Evolutionary conservation across 1,284 basidiomycete genomes (phyloP), one percentile per base, ranked within the genome.

Genomic region (Rhodotorula sp.): DNA sequence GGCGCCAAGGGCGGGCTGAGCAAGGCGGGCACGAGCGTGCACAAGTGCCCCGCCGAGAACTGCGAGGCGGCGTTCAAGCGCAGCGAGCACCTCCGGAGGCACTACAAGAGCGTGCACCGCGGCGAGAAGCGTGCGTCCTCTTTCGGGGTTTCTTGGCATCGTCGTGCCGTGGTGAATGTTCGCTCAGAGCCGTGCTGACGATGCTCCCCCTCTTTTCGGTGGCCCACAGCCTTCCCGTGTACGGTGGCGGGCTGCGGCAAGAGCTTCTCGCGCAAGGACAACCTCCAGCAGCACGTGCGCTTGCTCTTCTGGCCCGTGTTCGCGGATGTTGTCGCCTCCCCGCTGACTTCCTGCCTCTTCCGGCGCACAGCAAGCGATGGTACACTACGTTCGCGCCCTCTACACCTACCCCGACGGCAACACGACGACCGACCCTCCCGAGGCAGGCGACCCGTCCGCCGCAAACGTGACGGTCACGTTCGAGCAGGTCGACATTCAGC

Each of bases 51-150:
- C 2, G 75, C 73, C 5, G 67, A 64, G 59, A 66, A 67, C 66
- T 77, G 75, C 48, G 55, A n/a, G 7, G 75, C 75, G 16, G 75
- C 75, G 59, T 77, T 77, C 67, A 77, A 75, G 64, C 52, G 75
- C 34, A 67, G 62, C 27, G 75, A 77, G 58, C 75, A 77, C 42
- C 60, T 77, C n/a, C 71, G 74, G 57, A 25, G 75, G 45, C 75
- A 77, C 59, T 77, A 71, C 69, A 71, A 73, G 57, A 65, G 64
- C 46, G 73, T 77, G 4, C 75, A 77, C 34, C 48, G 72, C 0
- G 73, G 73, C 23, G 69, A 74, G 58, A 76, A 76, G 53, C 75
- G 74, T 73, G 64, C 50, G 74, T 50, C 10, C 23, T 9, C n/a
- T 21, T 53, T 4, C 25, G 21, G 10, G 13, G 21, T 17, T 45